Percentiles rank a stretch among this genome's conserved stretches.
Conservation (phyloP, 352 stramenopile genomes). For the Pythium guiyangense region DNA sequence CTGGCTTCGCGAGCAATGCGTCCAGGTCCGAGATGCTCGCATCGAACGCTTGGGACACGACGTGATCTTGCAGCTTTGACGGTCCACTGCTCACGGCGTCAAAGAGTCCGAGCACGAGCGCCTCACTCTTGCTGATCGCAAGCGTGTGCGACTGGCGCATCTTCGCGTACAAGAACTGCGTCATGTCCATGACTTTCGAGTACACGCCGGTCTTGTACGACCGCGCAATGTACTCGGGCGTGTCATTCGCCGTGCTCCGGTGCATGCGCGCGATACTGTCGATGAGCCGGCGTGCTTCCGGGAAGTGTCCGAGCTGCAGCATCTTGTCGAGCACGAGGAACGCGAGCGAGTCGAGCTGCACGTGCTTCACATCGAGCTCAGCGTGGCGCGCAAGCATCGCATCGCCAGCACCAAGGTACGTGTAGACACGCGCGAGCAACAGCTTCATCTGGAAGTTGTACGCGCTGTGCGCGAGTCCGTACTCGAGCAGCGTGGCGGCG, state of each 20-base stretch:
- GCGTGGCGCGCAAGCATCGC: slow-evolving; percentile 63
- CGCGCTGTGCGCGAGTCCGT: slow-evolving; percentile 66
- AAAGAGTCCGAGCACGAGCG: slow-evolving; percentile 50
- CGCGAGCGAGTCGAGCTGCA: slow-evolving; percentile 81
- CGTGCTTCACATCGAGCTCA: slow-evolving; percentile 83
- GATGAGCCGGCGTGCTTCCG: slow-evolving; percentile 43
- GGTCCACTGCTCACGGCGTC: slow-evolving; percentile 37
- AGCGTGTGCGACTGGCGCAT: slow-evolving; percentile 78
- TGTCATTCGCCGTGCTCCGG: slow-evolving; percentile 50
- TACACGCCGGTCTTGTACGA: slow-evolving; percentile 81
- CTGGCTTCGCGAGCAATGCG: slow-evolving; percentile 24
- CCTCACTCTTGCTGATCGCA: slow-evolving; percentile 56
- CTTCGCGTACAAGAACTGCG: slow-evolving; percentile 58
- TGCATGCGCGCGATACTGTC: slow-evolving; percentile 54
- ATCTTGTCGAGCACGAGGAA: slow-evolving; percentile 84
- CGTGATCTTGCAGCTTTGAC: slow-evolving; percentile 42
- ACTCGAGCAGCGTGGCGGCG: slow-evolving; percentile 59
- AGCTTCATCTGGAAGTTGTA: slow-evolving; percentile 92
- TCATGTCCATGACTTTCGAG: slow-evolving; percentile 85
- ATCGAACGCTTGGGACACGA: slow-evolving; percentile 36
- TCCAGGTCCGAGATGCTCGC: slow-evolving; percentile 32
- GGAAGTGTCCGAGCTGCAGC: slow-evolving; percentile 52
- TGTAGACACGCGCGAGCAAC: slow-evolving; percentile 78
- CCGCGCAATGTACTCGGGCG: slow-evolving; percentile 73
- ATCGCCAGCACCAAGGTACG: slow-evolving; percentile 55